Base-by-base conservation (phyloP, 768 basidiomycete genomes). In the Macrocybe gigantea region DNA sequence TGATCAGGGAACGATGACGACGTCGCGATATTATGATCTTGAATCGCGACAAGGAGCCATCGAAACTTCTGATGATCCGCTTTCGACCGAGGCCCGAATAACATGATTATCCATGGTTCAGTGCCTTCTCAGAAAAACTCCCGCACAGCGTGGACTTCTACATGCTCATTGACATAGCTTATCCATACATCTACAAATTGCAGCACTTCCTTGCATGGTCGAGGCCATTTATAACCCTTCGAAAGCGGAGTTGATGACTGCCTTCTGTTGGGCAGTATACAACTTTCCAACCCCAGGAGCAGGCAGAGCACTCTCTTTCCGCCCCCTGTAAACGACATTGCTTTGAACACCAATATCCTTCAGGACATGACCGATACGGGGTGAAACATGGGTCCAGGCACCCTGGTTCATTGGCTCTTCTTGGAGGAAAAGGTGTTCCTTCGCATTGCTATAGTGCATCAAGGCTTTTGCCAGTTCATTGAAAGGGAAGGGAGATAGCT, bases 371-470 rank as follows among this genome's bases (percentile, higher is more conserved):
- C 67, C 66, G 47, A 92, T 64, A 54, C 91, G 70, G 1, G 70
- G 69, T 34, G 61, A 63, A 38, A 90, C 85, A 65, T 89, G 85
- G 9, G 68, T 62, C 71, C 75, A 93, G 2, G 85, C 79, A 1
- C 93, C 93, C 63, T 94, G 92, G 60, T 96, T 95, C 60, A 71
- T 78, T 2, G 92, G 84, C 59, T 94, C 93, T 59, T 94, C 93
- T 61, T 96, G 93, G 12, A 89, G 69, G 82, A 87, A 95, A 6
- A 76, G 39, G 32, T 77, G 58, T 45, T 80, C 74, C 3, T 56
- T 52, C 0, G 65, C 74, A 12, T 58, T 50, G 0, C 57, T 39
- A 56, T 88, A 89, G 2, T 62, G 53, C 36, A 53, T 41, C 32
- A 94, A 63, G 1, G 69, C 68, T 3, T 68, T 56, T 3, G 62